phyloP scores from a whole-genome alignment of 805 yeast species.

The Kazachstania psychrophila region DNA sequence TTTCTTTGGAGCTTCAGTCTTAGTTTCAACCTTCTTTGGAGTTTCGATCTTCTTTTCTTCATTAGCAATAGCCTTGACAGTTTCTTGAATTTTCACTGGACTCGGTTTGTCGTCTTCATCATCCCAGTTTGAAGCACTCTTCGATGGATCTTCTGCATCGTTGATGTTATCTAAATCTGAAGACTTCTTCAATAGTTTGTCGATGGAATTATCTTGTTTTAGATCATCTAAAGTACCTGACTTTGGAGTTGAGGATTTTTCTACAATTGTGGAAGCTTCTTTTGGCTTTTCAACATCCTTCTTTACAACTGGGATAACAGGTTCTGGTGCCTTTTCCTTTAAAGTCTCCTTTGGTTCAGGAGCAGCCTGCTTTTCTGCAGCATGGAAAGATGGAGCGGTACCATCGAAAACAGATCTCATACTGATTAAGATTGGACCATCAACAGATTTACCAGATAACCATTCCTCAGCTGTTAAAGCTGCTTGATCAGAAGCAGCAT shows the following conservation, averaged over 20 bases:
- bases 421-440: constrained; percentile 70
- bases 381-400: constrained; percentile 40
- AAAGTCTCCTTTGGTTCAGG: constrained; percentile 30
- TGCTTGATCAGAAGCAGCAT: constrained; percentile 71
- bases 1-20: constrained; percentile 6
- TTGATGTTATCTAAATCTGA: constrained; percentile 23
- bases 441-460: constrained; percentile 66
- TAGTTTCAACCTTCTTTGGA: constrained; percentile 18
- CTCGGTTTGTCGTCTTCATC: constrained; percentile 24
- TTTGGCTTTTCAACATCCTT: constrained; percentile 5
- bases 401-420: constrained; percentile 81
- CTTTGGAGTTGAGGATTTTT: constrained; percentile 7
- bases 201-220: constrained; percentile 22
- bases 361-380: constrained; percentile 22
- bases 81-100: constrained; percentile 3
- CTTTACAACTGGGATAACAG: constrained; percentile 5
- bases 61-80: constrained; percentile 7
- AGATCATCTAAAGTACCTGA: constrained; percentile 17
- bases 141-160: constrained; percentile 30
- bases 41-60: constrained; percentile 8
- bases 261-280: constrained; percentile 8
- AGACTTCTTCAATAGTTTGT: constrained; percentile 24
- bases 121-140: constrained; percentile 27
- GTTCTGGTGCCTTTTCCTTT: constrained; percentile 18
- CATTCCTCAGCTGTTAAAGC: constrained; percentile 76